Evolutionary conservation across 495 filamentous ascomycete species (phyloP).

Genomic region (Gamarada debralockiae): DNA sequence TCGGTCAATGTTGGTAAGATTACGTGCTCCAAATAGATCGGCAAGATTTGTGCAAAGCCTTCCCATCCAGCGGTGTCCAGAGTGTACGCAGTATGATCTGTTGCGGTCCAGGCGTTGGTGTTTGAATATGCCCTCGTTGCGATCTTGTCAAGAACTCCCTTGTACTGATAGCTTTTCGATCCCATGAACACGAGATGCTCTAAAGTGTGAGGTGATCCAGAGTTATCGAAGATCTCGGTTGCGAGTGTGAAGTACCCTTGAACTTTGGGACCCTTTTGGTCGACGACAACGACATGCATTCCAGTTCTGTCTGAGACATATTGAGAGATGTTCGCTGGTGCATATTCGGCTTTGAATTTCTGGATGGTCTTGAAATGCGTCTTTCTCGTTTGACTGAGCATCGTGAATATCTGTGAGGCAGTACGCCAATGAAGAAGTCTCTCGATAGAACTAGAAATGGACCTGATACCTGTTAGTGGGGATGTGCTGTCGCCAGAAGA

Average conservation of each 20-base stretch:
- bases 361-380: slow-evolving; percentile 76
- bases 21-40: slow-evolving; percentile 93
- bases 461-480: not conserved
- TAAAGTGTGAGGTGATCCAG: slow-evolving; percentile 90
- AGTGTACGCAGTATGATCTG: slow-evolving; percentile 95
- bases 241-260: slow-evolving; percentile 92
- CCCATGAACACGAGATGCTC: slow-evolving; percentile 99
- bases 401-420: slow-evolving; percentile 13
- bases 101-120: slow-evolving; percentile 95
- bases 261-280: slow-evolving; percentile 89
- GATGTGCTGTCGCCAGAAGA: no score
- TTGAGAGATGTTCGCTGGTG: slow-evolving; percentile 77
- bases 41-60: slow-evolving; percentile 89
- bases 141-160: slow-evolving; percentile 90
- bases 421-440: not conserved
- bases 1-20: slow-evolving; percentile 90
- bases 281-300: slow-evolving; percentile 88
- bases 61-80: slow-evolving; percentile 95
- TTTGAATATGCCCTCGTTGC: slow-evolving; percentile 87
- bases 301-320: slow-evolving; percentile 79
- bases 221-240: slow-evolving; percentile 96
- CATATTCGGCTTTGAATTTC: slow-evolving; percentile 84
- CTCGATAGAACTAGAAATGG: not conserved
- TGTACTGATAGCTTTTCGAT: slow-evolving; percentile 89
- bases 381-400: slow-evolving; percentile 19